Evolutionary conservation across 1,139 yeast genomes (phyloP), one percentile per base, ranked within the genome.

Genomic region (Debaryomyces sp.): DNA sequence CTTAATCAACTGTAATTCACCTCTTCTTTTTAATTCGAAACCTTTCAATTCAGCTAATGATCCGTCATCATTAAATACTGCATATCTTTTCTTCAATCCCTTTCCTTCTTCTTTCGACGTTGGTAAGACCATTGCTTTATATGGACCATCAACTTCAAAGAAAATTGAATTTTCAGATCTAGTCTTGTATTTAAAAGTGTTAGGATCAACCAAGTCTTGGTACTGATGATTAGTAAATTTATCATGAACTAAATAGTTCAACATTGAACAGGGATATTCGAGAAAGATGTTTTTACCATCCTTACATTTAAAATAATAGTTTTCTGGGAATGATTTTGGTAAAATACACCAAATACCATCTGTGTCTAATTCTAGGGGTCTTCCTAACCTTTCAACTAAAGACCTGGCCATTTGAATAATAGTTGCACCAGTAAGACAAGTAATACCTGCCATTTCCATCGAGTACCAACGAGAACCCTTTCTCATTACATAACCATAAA

Each of bases 301-400:
- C 55, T 83, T 81, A 55, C 89, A 67, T 53, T 82, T 79, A 61
- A 95, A 82, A 24, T 77, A 76, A 64, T 78, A 91, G 57, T 91
- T 89, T 61, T 94, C 99, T 0, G 99, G 99, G 63, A 95, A 95
- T 1, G 96, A 81, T 43, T 82, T 79, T 1, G 99, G 99, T 44
- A 95, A 73, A 56, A 92, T 94, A 80, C 99, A 95, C 99, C 99
- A 95, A 63, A 95, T 95, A 75, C 99, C 99, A 77, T 95, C 99
- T 0, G 99, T 95, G 68, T 95, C 99, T 55, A 95, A 79, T 64
- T 95, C 99, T 54, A 95, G 74, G 0, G 99, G 99, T 56, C 99
- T 79, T 2, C 99, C 99, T 3, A 95, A 73, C 58, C 97, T 77
- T 65, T 94, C 99, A n/a, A 95, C 97, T 50, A 94, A 73, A 1